Evolutionary conservation across 352 stramenopile species (phyloP).

Genomic region (Globisporangium carolinianum): DNA sequence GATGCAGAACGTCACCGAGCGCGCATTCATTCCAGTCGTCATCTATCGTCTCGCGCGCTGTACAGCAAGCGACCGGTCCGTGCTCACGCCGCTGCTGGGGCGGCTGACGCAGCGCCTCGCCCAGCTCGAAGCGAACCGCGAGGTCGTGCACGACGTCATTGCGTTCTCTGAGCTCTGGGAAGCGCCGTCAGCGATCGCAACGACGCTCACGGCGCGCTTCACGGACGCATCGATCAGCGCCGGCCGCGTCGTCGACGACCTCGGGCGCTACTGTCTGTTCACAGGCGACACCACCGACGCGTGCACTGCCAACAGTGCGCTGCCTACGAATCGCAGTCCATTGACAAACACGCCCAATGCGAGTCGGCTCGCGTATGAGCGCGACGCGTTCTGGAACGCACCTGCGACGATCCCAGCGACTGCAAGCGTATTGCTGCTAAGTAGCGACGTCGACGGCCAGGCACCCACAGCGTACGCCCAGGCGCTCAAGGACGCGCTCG

Average conservation of each 20-base stretch:
- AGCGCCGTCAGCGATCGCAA: slow-evolving; percentile 30
- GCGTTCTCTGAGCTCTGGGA: slow-evolving; percentile 79
- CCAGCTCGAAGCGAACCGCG: slow-evolving; percentile 9
- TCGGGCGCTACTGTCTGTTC: slow-evolving; percentile 60
- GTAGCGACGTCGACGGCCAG: slow-evolving; percentile 33
- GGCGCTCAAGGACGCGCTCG: slow-evolving; percentile 27
- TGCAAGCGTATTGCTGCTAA: slow-evolving; percentile 52
- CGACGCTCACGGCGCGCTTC: slow-evolving; percentile 38
- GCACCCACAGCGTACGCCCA: slow-evolving; percentile 37
- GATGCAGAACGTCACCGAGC: slow-evolving; percentile 33
- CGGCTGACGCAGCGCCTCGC: slow-evolving; percentile 12
- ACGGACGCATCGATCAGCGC: slow-evolving; percentile 34
- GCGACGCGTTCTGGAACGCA: slow-evolving; percentile 23
- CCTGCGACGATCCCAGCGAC: slow-evolving; percentile 20
- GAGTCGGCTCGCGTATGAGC: slow-evolving; percentile 28
- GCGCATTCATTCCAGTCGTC: slow-evolving; percentile 60
- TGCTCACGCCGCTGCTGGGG: slow-evolving; percentile 33
- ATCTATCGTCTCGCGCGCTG: slow-evolving; percentile 55
- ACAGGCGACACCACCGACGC: slow-evolving; percentile 28
- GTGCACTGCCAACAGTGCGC: slow-evolving; percentile 13
- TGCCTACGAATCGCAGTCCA: no score
- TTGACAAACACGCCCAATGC: slow-evolving; percentile 1
- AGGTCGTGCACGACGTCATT: slow-evolving; percentile 54
- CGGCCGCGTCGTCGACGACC: slow-evolving; percentile 32
- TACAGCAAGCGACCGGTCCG: slow-evolving; percentile 25